These are phyloP conservation scores for Cercophora newfieldiana DNA, from an alignment of 495 filamentous ascomycete genomes.

Conservation along the genomic window DNA sequence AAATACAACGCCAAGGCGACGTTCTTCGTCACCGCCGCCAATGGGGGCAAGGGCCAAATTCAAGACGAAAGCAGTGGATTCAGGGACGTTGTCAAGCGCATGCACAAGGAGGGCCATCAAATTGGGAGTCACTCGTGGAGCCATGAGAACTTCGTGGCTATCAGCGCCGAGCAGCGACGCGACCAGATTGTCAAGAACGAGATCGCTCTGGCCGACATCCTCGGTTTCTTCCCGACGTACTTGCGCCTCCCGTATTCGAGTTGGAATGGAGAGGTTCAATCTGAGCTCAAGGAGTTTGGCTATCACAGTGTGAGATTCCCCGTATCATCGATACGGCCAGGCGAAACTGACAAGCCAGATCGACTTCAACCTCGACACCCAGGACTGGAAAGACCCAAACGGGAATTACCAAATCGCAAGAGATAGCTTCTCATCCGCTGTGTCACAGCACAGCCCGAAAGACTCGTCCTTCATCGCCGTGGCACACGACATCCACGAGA, in stretches of 20 bases:
- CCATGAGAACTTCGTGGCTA: conserved; percentile 58
- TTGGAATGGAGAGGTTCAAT: conserved; percentile 40
- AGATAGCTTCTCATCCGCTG: neutral
- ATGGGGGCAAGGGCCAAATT: neutral
- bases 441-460: neutral
- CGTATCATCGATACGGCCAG: neutral
- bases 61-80: conserved; percentile 26
- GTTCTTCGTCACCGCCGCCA: conserved; percentile 6
- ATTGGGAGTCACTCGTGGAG: conserved; percentile 70
- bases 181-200: conserved; percentile 64
- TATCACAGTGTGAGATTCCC: conserved; percentile 7
- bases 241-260: conserved; percentile 68
- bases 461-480: conserved; percentile 11
- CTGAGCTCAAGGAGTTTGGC: conserved; percentile 34
- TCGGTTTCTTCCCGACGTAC: conserved; percentile 67
- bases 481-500: conserved; percentile 61
- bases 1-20: conserved; percentile 9
- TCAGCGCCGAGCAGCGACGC: conserved; percentile 47
- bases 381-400: neutral
- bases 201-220: conserved; percentile 62
- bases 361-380: conserved; percentile 11
- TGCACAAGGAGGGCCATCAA: conserved; percentile 63
- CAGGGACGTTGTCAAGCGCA: conserved; percentile 53
- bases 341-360: neutral
- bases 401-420: neutral